Evolutionary conservation across 225 moss, liverwort and hornwort species (phyloP).

Genomic region (Physcomitrellopsis africana): DNA sequence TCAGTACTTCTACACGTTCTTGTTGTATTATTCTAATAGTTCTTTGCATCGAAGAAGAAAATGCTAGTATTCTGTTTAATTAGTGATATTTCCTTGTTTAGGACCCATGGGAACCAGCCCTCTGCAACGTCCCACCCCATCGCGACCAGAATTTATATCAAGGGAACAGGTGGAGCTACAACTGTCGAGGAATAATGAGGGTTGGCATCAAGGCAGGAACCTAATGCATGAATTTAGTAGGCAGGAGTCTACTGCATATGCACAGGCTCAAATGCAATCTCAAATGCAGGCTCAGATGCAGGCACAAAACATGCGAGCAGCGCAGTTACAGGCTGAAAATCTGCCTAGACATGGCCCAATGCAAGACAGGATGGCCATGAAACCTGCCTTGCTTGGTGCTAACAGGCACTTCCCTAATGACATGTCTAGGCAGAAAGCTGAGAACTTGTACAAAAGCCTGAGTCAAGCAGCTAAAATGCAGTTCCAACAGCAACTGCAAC

Average conservation of each 20-base stretch:
- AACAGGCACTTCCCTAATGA: conserved; percentile 47
- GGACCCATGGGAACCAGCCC: conserved; percentile 36
- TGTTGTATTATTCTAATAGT: background rate
- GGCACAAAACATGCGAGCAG: conserved; percentile 56
- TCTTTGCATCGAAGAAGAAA: background rate
- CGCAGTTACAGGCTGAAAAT: conserved; percentile 48
- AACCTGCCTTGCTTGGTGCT: conserved; percentile 39
- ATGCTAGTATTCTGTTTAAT: conserved; percentile 2
- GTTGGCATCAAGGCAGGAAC: conserved; percentile 58
- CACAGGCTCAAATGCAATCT: conserved; percentile 51
- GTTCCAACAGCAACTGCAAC: conserved; percentile 68
- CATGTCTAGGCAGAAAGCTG: conserved; percentile 60
- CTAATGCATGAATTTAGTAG: conserved; percentile 53
- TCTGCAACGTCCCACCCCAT: conserved; percentile 55
- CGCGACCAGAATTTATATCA: conserved; percentile 54
- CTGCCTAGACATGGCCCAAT: conserved; percentile 45
- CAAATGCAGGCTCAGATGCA: conserved; percentile 44
- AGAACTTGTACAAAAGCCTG: conserved; percentile 68
- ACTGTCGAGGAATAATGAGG: conserved; percentile 48
- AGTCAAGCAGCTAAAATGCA: conserved; percentile 72
- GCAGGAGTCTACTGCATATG: conserved; percentile 55
- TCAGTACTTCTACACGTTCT: background rate
- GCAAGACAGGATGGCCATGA: conserved; percentile 49
- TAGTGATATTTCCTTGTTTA: conserved; percentile 26
- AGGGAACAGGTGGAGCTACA: conserved; percentile 56